Percentiles rank a stretch among this genome's conserved stretches.
phyloP scores from a whole-genome alignment of 2,329 filamentous ascomycete genomes.

The Venturia carpophila region DNA sequence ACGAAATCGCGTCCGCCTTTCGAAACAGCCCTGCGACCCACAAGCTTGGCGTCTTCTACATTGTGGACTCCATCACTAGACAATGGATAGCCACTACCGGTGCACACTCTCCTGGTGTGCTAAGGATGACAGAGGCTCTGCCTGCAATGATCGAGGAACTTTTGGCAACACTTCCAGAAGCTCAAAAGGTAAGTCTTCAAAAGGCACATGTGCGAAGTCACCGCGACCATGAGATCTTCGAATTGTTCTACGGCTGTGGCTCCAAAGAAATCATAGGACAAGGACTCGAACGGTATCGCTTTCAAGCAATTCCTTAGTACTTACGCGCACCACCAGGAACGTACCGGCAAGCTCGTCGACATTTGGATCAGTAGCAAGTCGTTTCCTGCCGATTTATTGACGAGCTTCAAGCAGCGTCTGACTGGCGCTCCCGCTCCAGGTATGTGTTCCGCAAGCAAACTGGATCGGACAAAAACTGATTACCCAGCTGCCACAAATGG shows the following conservation, averaged over 20 bases:
- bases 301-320: background rate
- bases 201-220: background rate
- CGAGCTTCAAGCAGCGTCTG: conserved; percentile 75
- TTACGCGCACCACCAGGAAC: conserved; percentile 60
- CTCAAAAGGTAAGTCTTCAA: conserved; percentile 84
- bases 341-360: conserved; percentile 89
- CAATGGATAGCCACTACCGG: conserved; percentile 95
- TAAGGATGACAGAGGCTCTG: conserved; percentile 92
- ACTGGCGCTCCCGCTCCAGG: conserved; percentile 40
- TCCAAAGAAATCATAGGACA: conserved; percentile 2
- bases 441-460: background rate
- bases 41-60: conserved; percentile 98
- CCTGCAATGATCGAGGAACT: conserved; percentile 95
- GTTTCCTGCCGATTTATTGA: conserved; percentile 72
- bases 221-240: background rate
- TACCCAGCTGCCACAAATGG: conserved; percentile 10
- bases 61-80: conserved; percentile 98
- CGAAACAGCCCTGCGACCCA: conserved; percentile 90
- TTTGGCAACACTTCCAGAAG: conserved; percentile 74
- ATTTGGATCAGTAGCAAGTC: conserved; percentile 97
- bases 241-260: no score
- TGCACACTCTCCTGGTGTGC: conserved; percentile 88
- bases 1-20: conserved; percentile 60
- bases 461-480: background rate
- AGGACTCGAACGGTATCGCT: background rate